Conservation (phyloP, 2,329 filamentous ascomycete genomes). For the Aureobasidium sp. region DNA sequence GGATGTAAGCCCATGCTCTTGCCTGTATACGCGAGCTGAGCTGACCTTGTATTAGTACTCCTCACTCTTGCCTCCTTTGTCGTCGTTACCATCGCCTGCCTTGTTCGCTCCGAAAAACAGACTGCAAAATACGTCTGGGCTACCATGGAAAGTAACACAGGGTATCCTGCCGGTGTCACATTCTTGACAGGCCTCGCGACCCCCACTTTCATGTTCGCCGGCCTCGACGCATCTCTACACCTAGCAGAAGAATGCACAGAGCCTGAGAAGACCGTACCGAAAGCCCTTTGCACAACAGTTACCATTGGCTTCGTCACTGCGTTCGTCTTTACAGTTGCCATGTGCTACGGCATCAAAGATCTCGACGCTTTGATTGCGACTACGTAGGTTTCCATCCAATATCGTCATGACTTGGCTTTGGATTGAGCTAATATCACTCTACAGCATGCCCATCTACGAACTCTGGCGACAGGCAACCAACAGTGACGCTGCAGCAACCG, state of each 20-base stretch:
- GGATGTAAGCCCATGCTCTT: slow-evolving; percentile 45
- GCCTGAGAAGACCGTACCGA: slow-evolving; percentile 41
- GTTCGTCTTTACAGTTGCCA: slow-evolving; percentile 41
- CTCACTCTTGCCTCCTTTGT: slow-evolving; percentile 34
- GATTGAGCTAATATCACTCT: no score
- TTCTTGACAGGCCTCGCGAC: slow-evolving; percentile 21
- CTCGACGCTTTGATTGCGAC: slow-evolving; percentile 25
- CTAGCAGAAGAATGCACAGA: slow-evolving; percentile 21
- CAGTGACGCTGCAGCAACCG: slow-evolving; percentile 4
- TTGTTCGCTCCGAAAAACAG: slow-evolving; percentile 29
- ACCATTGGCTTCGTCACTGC: slow-evolving; percentile 42
- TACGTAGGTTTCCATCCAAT: neutral
- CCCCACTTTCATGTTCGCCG: slow-evolving; percentile 20
- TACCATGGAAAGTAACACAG: slow-evolving; percentile 42
- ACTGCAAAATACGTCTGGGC: slow-evolving; percentile 45
- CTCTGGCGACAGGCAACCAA: slow-evolving; percentile 11
- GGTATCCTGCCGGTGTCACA: slow-evolving; percentile 32
- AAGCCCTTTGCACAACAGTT: slow-evolving; percentile 43
- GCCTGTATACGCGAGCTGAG: slow-evolving; percentile 15
- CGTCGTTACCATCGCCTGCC: slow-evolving; percentile 36
- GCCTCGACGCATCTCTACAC: slow-evolving; percentile 19
- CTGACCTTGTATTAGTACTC: slow-evolving; percentile 24
- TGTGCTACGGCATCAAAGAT: slow-evolving; percentile 43
- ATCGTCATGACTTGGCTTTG: no score
- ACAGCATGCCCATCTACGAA: slow-evolving; percentile 13